Conservation (phyloP, 2,329 filamentous ascomycete species). For the Fonsecaea erecta region DNA sequence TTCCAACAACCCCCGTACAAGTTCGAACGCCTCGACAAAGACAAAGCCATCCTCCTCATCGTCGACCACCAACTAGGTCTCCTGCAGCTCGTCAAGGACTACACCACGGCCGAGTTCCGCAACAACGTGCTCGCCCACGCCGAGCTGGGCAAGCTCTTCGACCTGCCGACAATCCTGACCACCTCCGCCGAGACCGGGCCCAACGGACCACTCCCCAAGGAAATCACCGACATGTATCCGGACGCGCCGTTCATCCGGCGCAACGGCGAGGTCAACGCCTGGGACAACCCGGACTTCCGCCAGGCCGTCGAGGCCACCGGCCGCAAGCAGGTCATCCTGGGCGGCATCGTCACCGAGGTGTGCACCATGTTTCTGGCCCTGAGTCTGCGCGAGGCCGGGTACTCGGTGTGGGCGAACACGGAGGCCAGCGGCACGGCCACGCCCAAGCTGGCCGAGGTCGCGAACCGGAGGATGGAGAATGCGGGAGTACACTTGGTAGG, state of each 20-base stretch:
- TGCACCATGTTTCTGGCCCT: slow-evolving; percentile 72
- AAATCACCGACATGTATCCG: slow-evolving; percentile 71
- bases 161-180: slow-evolving; percentile 71
- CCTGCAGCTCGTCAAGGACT: slow-evolving; percentile 63
- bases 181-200: slow-evolving; percentile 71
- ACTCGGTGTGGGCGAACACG: slow-evolving; percentile 73
- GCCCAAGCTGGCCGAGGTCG: slow-evolving; percentile 59
- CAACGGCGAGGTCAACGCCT: slow-evolving; percentile 75
- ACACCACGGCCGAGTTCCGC: slow-evolving; percentile 66
- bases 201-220: slow-evolving; percentile 72
- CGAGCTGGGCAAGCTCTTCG: slow-evolving; percentile 67
- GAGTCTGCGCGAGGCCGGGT: slow-evolving; percentile 71
- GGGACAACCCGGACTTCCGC: slow-evolving; percentile 74
- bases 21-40: slow-evolving; percentile 35
- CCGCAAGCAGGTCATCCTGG: slow-evolving; percentile 72
- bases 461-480: slow-evolving; percentile 29
- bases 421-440: slow-evolving; percentile 72
- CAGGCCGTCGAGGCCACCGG: slow-evolving; percentile 67
- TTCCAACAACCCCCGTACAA: slow-evolving; percentile 18
- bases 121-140: slow-evolving; percentile 72
- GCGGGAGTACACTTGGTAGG: slow-evolving; percentile 56
- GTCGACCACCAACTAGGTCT: slow-evolving; percentile 46
- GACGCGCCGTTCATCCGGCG: slow-evolving; percentile 68
- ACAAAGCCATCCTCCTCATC: slow-evolving; percentile 36
- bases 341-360: slow-evolving; percentile 74